Conservation (phyloP, 371 early-diverging fungal species). For the Mortierella sp. region DNA sequence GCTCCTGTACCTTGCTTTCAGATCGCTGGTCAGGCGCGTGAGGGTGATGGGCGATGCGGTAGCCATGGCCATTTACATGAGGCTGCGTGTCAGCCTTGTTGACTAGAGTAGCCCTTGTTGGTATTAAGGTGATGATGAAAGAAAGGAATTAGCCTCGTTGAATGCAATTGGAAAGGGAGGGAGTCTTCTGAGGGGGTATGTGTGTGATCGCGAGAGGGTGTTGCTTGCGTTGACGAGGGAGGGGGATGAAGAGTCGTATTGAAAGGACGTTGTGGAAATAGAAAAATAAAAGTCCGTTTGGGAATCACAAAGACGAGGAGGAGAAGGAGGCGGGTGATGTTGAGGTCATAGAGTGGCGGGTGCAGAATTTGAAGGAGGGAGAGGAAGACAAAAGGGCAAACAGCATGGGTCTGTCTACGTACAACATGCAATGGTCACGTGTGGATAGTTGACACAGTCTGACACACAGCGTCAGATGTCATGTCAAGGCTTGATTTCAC, state of each 20-base stretch:
- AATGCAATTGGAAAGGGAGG: not conserved
- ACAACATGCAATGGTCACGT: not conserved
- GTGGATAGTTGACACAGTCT: not conserved
- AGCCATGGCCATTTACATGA: slow-evolving; percentile 32
- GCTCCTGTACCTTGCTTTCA: slow-evolving; percentile 44
- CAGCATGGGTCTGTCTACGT: not conserved
- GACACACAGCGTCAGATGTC: not conserved
- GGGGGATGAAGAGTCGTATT: not conserved
- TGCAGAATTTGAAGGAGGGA: not conserved
- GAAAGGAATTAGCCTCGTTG: not conserved
- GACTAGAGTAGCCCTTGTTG: not conserved
- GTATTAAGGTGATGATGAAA: not conserved
- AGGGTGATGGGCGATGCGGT: slow-evolving; percentile 41
- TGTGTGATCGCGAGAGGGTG: not conserved
- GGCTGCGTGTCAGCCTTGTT: slow-evolving; percentile 1
- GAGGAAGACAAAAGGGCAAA: not conserved
- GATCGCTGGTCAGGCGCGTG: slow-evolving; percentile 45
- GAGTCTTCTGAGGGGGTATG: not conserved
- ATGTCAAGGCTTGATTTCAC: not conserved
- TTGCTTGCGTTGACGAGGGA: not conserved
- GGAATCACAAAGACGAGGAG: not conserved
- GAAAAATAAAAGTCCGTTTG: not conserved
- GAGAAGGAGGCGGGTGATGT: not conserved
- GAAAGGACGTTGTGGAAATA: not conserved
- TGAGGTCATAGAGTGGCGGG: not conserved